Percentiles rank a stretch among this genome's conserved stretches.
Conservation (phyloP, 2,329 filamentous ascomycete species). For the Grosmannia clavigera region DNA sequence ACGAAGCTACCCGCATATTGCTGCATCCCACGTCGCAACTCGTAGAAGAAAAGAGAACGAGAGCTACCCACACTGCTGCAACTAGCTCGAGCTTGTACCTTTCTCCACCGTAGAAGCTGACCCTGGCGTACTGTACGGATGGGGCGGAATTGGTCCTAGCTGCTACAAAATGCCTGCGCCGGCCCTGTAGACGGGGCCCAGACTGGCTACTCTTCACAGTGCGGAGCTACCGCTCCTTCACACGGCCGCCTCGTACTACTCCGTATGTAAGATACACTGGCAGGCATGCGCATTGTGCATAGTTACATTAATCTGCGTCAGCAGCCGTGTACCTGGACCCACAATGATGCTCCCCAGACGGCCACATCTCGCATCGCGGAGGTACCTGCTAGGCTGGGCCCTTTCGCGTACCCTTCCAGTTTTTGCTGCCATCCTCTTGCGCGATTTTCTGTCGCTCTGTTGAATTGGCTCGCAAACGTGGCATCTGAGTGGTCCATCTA, state of each 20-base stretch:
- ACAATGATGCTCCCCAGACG: conserved; percentile 11
- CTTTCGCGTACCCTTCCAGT: conserved; percentile 14
- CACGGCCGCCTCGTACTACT: neutral
- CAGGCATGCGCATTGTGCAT: neutral
- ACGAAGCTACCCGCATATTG: neutral
- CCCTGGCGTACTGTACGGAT: neutral
- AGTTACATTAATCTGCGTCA: conserved; percentile 19
- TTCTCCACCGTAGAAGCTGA: conserved; percentile 3
- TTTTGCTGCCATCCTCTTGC: neutral
- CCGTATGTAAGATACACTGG: no score
- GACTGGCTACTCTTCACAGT: neutral
- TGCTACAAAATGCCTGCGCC: neutral
- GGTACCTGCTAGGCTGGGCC: conserved; percentile 17
- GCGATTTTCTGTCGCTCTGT: conserved; percentile 4
- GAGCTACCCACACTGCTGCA: conserved; percentile 3
- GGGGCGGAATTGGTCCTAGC: neutral
- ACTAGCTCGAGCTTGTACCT: neutral
- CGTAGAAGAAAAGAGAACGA: neutral
- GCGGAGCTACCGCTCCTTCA: neutral
- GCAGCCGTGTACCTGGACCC: conserved; percentile 16
- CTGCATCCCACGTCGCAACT: neutral
- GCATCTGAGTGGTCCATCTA: neutral
- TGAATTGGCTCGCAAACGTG: neutral
- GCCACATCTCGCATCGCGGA: conserved; percentile 13
- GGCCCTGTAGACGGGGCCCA: neutral